Evolutionary conservation across 768 basidiomycete species (phyloP).

Genomic region (Trametes gibbosa): DNA sequence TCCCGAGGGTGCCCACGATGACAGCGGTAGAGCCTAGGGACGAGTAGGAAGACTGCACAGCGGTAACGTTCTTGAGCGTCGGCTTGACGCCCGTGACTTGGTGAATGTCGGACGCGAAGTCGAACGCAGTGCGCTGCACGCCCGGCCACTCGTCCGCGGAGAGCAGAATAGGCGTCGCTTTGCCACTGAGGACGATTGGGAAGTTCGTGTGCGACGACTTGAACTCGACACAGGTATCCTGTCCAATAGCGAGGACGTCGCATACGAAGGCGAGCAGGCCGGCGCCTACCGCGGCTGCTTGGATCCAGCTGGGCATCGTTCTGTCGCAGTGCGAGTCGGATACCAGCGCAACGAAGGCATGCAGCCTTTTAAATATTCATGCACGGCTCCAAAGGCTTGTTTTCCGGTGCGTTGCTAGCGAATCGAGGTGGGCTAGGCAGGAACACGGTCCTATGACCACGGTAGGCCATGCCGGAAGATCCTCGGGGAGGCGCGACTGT

Average conservation of each 20-base stretch:
- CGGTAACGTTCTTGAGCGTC: conserved; percentile 47
- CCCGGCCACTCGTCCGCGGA: conserved; percentile 63
- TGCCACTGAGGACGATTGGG: conserved; percentile 42
- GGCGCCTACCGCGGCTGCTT: conserved; percentile 6
- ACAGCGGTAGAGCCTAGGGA: conserved; percentile 37
- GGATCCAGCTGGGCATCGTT: neutral
- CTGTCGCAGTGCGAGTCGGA: neutral
- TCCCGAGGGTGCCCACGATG: conserved; percentile 63
- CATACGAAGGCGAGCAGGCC: conserved; percentile 18
- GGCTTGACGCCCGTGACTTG: conserved; percentile 56
- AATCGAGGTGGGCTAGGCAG: too few species aligned
- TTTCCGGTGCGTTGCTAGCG: too few species aligned
- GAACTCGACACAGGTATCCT: conserved; percentile 48
- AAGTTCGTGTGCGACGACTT: conserved; percentile 34
- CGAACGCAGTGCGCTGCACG: conserved; percentile 56
- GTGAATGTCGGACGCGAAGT: conserved; percentile 61
- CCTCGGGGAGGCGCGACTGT: too few species aligned
- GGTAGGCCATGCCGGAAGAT: too few species aligned
- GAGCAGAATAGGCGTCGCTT: conserved; percentile 48
- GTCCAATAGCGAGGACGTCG: conserved; percentile 44
- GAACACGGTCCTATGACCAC: too few species aligned
- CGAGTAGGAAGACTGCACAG: conserved; percentile 15
- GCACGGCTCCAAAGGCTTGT: too few species aligned
- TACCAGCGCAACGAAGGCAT: neutral
- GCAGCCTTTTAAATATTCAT: too few species aligned